phyloP scores from a whole-genome alignment of 129 eudicot genomes.

The Tanacetum coccineum region DNA sequence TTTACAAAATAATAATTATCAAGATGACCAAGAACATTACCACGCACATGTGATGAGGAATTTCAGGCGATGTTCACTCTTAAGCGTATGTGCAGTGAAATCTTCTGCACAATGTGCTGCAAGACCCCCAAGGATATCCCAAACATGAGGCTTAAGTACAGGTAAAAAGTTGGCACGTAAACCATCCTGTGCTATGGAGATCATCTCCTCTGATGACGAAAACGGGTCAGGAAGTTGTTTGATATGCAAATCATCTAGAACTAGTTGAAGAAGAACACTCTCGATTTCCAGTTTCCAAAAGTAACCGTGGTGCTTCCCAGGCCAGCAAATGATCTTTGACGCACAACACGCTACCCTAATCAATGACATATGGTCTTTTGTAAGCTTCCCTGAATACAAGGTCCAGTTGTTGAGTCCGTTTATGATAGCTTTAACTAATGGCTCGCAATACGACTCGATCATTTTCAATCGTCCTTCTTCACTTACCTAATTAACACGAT shows the following conservation, averaged over 20 bases:
- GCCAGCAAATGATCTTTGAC: slow-evolving; percentile 70
- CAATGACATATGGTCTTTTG: slow-evolving; percentile 45
- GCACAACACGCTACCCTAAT: slow-evolving; percentile 62
- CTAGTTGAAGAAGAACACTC: slow-evolving; percentile 52
- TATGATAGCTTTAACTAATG: slow-evolving; percentile 51
- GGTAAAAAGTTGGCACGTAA: slow-evolving; percentile 31
- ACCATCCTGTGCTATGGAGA: slow-evolving; percentile 38
- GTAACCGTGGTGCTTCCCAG: slow-evolving; percentile 69
- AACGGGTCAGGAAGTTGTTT: slow-evolving; percentile 21
- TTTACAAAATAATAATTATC: neutral
- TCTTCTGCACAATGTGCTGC: slow-evolving; percentile 62
- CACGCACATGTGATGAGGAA: slow-evolving; percentile 70
- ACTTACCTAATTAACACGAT: slow-evolving; percentile 37
- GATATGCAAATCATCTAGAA: slow-evolving; percentile 37
- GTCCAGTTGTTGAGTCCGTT: slow-evolving; percentile 40
- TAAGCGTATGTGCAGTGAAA: slow-evolving; percentile 32
- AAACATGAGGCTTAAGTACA: slow-evolving; percentile 57
- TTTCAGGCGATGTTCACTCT: slow-evolving; percentile 36
- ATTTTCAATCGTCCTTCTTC: slow-evolving; percentile 52
- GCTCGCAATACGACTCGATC: slow-evolving; percentile 47
- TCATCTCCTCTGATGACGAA: slow-evolving; percentile 38
- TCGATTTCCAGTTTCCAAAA: slow-evolving; percentile 69
- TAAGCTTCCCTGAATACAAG: slow-evolving; percentile 40
- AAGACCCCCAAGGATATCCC: slow-evolving; percentile 90
- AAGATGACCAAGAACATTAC: slow-evolving; percentile 42